Percentiles rank a stretch among this genome's conserved stretches.
phyloP scores from a whole-genome alignment of 2,329 filamentous ascomycete species.

The Epichloe typhina region DNA sequence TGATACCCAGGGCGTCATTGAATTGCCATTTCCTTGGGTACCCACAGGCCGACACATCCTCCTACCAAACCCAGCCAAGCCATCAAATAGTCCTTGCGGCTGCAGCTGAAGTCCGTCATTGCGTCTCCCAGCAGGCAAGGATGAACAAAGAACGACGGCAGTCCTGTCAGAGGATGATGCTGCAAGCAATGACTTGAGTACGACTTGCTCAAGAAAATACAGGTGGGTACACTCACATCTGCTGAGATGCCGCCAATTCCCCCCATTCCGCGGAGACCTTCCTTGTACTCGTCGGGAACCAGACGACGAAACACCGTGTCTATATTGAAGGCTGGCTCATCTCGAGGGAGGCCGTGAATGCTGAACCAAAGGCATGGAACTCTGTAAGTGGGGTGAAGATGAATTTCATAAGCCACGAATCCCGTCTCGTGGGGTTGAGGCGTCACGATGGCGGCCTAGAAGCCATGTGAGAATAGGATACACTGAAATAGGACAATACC shows the following conservation, averaged over 20 bases:
- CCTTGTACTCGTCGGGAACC: constrained; percentile 53
- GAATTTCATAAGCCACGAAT: constrained; percentile 57
- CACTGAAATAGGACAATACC: constrained; percentile 1
- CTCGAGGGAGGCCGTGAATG: constrained; percentile 42
- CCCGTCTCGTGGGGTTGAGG: constrained; percentile 21
- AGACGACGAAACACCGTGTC: constrained; percentile 59
- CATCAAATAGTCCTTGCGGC: constrained; percentile 60
- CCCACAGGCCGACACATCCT: constrained; percentile 61
- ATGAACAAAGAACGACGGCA: constrained; percentile 81
- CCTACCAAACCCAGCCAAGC: constrained; percentile 85
- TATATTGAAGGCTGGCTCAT: constrained; percentile 45
- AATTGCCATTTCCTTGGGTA: constrained; percentile 56
- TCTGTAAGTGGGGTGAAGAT: constrained; percentile 61
- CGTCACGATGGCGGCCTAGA: constrained; percentile 28
- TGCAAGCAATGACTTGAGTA: constrained; percentile 32
- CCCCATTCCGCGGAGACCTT: constrained; percentile 45
- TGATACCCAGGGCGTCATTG: constrained; percentile 12
- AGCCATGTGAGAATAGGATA: constrained; percentile 11
- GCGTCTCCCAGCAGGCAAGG: constrained; percentile 80
- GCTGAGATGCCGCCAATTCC: constrained; percentile 62
- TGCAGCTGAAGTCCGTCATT: constrained; percentile 52
- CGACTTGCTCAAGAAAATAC: background rate
- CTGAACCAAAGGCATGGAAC: constrained; percentile 68
- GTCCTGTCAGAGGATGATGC: constrained; percentile 71
- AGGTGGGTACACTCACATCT: constrained; percentile 44